Conservation (phyloP, 768 basidiomycete genomes). For the Mycena indigotica region DNA sequence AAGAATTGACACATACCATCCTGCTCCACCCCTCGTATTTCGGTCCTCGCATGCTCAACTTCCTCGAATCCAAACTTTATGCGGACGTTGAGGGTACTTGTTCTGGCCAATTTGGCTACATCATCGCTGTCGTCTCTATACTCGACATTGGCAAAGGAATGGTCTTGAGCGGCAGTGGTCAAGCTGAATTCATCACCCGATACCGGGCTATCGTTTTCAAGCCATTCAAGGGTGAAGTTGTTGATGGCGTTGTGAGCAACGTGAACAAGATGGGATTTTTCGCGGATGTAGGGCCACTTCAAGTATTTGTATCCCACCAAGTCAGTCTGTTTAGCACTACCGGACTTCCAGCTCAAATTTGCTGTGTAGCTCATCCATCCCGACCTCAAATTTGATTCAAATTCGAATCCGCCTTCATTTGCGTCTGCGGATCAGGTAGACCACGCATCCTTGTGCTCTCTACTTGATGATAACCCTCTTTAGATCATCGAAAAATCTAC, state of each 20-base stretch:
- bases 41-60: slow-evolving; percentile 91
- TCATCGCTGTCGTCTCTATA: slow-evolving; percentile 89
- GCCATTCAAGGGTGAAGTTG: slow-evolving; percentile 99
- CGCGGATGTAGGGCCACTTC: slow-evolving; percentile 91
- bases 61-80: slow-evolving; percentile 90
- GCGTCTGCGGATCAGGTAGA: slow-evolving; percentile 86
- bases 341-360: background rate
- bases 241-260: slow-evolving; percentile 93
- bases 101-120: slow-evolving; percentile 92
- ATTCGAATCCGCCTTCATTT: slow-evolving; percentile 95
- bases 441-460: background rate
- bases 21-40: slow-evolving; percentile 98
- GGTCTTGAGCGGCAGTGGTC: slow-evolving; percentile 87
- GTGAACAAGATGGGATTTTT: slow-evolving; percentile 99
- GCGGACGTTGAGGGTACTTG: slow-evolving; percentile 98
- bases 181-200: slow-evolving; percentile 92
- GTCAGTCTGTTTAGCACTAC: slow-evolving; percentile 61
- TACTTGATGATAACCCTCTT: background rate
- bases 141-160: slow-evolving; percentile 91
- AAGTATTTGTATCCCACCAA: slow-evolving; percentile 95
- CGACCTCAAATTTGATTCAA: slow-evolving; percentile 93
- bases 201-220: slow-evolving; percentile 99
- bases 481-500: slow-evolving; percentile 95
- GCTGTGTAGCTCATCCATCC: slow-evolving; percentile 81
- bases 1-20: slow-evolving; percentile 97